A percentile compares a stretch with the other conserved stretches of the same genome.
Conservation (phyloP, 2,329 filamentous ascomycete species). For the Talaromyces atroroseus region DNA sequence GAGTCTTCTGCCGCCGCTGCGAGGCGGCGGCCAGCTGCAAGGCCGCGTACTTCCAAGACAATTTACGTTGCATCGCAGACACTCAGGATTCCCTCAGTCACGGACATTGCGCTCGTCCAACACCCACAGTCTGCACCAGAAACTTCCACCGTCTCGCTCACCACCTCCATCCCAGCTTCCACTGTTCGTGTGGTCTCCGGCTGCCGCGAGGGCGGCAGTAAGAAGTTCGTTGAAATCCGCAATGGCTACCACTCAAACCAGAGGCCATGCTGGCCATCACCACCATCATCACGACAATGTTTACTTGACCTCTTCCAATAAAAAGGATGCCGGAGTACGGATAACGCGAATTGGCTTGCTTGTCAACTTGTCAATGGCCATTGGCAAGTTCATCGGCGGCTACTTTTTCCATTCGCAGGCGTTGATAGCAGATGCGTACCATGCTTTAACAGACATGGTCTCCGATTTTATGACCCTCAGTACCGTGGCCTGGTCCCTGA, state of each 20-base stretch:
- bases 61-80: conserved; percentile 1
- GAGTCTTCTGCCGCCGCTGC: conserved; percentile 14
- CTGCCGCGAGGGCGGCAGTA: conserved; percentile 17
- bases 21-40: conserved; percentile 9
- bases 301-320: conserved; percentile 74
- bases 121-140: not conserved
- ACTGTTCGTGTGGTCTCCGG: conserved; percentile 9
- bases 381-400: conserved; percentile 86
- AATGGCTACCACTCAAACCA: conserved; percentile 38
- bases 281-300: conserved; percentile 78
- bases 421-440: conserved; percentile 88
- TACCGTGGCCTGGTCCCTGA: conserved; percentile 89
- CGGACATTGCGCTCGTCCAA: not conserved
- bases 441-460: conserved; percentile 89
- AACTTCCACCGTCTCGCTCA: not conserved
- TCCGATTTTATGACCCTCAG: conserved; percentile 91
- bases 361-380: conserved; percentile 89
- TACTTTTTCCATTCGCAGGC: conserved; percentile 93
- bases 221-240: conserved; percentile 15
- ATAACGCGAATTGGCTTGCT: conserved; percentile 86
- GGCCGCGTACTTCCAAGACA: conserved; percentile 5
- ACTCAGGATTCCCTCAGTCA: not conserved
- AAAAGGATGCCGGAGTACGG: conserved; percentile 85
- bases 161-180: not conserved
- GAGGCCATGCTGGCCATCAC: conserved; percentile 53